Evolutionary conservation across 1,284 basidiomycete genomes (phyloP).

Genomic region (Cutaneotrichosporon sp.): DNA sequence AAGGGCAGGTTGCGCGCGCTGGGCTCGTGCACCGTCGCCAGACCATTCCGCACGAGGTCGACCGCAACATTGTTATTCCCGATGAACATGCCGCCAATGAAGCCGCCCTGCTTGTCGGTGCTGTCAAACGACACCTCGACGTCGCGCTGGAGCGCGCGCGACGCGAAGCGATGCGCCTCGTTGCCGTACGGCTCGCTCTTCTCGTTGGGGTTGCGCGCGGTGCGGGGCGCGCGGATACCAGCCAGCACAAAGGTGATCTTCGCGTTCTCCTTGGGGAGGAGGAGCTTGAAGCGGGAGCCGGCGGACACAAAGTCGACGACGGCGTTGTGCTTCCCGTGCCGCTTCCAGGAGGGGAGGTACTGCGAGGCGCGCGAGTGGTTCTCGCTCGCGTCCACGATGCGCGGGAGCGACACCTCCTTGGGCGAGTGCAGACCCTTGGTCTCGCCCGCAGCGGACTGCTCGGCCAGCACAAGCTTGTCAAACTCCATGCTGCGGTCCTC

Average conservation of each 20-base stretch:
- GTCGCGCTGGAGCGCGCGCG: slow-evolving; percentile 88
- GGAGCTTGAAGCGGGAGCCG: slow-evolving; percentile 91
- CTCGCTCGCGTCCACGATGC: slow-evolving; percentile 90
- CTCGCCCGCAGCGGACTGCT: slow-evolving; percentile 78
- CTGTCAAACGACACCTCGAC: slow-evolving; percentile 88
- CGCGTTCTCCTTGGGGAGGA: slow-evolving; percentile 88
- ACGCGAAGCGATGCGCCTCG: slow-evolving; percentile 80
- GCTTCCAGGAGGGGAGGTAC: slow-evolving; percentile 90
- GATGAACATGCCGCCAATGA: slow-evolving; percentile 84
- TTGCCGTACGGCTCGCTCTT: slow-evolving; percentile 85
- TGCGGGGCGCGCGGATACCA: slow-evolving; percentile 80
- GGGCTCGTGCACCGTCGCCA: slow-evolving; percentile 82
- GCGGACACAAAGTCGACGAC: slow-evolving; percentile 92
- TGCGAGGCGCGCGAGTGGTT: slow-evolving; percentile 72
- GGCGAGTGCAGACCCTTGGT: slow-evolving; percentile 87
- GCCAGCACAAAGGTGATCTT: slow-evolving; percentile 84
- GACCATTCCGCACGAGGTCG: slow-evolving; percentile 70
- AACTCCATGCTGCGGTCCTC: slow-evolving; percentile 92
- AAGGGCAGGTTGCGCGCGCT: slow-evolving; percentile 80
- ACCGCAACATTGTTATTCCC: slow-evolving; percentile 80
- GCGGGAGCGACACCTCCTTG: slow-evolving; percentile 70
- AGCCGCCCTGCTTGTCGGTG: slow-evolving; percentile 92
- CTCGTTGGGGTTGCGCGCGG: slow-evolving; percentile 76
- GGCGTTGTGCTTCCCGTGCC: slow-evolving; percentile 76
- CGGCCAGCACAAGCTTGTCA: slow-evolving; percentile 92